Evolutionary conservation across 192 early-diverging fungal genomes (phyloP), one percentile per base, ranked within the genome.

Genomic region (Phlyctochytrium arcticum): DNA sequence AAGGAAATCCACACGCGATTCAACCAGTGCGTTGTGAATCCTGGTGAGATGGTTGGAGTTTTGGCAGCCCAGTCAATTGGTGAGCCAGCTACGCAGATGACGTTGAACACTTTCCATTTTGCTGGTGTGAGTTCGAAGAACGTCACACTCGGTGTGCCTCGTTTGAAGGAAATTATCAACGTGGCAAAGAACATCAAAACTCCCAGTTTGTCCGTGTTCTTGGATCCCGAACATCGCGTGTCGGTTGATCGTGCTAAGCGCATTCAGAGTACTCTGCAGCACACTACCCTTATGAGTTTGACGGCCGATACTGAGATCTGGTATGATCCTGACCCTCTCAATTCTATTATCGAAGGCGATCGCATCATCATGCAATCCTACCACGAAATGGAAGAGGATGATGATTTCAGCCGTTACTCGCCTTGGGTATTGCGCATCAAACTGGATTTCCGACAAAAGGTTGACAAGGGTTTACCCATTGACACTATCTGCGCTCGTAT

Each of bases 61-160:
- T 80, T 99, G 60, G 95, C 96, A 24, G 96, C 96, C 15, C 96
- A 99, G 75, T 96, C 94, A 23, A 98, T 99, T 76, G 96, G 96
- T 75, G 96, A 99, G 76, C 96, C 96, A 32, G 93, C 95, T 3
- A 99, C 96, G 42, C 96, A 99, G 72, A 99, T 99, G 96, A 99
- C 96, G 33, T 76, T 99, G 49, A 99, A 99, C 69, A 99, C 96
- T 44, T 99, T 99, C 92, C 96, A 99, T 85, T 90, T 90, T 76
- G 96, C 96, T 57, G 96, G 96, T 91, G 94, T 97, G 47, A 87
- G 88, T 26, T 92, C 90, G 58, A 95, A 95, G 81, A 95, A 95
- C 70, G 96, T 96, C 8, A 98, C 94, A 8, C 87, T 92, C 54
- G 96, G 96, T 83, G 95, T 99, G 34, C 96, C 96, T 53, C 92